Base-by-base conservation (phyloP, 2,329 filamentous ascomycete genomes). In the Beauveria sp. region DNA sequence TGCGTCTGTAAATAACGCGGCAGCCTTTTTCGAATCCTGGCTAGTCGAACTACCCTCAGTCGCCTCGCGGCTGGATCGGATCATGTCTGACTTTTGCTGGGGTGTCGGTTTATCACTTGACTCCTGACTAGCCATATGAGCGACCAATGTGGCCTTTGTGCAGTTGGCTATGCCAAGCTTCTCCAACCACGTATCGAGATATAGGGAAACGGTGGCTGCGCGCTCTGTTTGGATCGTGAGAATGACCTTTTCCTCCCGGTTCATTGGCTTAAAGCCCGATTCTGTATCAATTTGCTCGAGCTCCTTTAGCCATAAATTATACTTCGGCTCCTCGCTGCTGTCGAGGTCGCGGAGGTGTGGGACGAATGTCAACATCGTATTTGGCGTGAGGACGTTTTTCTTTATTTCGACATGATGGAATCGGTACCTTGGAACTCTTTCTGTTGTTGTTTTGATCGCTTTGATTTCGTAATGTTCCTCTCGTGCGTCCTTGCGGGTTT, bases 341-440 rank as follows among this genome's bases (percentile, higher is more conserved):
- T 82, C 79, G 30, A 86, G 72, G 64, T 86, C 83, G 58, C 81
- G 78, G 56, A 86, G 71, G 69, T 85, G 82, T 16, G 83, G 83
- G 16, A 85, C 81, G 67, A 84, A 86, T 38, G 80, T 84, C 58
- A 85, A 74, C 75, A 83, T 82, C 1, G 82, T 84, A 67, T 85
- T 84, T 3, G 82, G 81, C 0, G 83, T 83, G 34, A 85, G 74
- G 42, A 86, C 79, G 61, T 85, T 86, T 68, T 81, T 84, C 67
- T 75, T 77, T 57, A 86, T 83, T 67, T 84, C 80, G 43, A 85
- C 80, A 62, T 85, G 81, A 65, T 86, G 83, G 65, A 84, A 85
- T 34, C 79, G 75, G 67, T 86, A 86, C 28, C 73, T 73, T n/a
- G 83, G 83, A 9, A 84, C 82, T n/a, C 78, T 74, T 22, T 79